Percentiles rank a stretch among this genome's conserved stretches.
Evolutionary conservation across 1,284 basidiomycete genomes (phyloP).

Genomic region (Takashimella tepidaria): DNA sequence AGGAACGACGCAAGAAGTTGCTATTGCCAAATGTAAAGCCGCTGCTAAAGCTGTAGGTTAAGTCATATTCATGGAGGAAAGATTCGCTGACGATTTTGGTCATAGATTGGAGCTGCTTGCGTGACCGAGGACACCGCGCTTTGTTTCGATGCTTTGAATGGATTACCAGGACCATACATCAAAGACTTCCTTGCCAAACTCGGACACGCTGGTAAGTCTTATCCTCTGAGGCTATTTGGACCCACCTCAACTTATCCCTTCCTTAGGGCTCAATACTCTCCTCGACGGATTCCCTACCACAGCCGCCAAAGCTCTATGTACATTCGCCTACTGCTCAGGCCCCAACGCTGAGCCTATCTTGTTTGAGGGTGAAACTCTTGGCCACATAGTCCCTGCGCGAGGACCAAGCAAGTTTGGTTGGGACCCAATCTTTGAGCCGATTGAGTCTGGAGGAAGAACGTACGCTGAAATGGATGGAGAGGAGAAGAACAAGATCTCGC

Average conservation of each 20-base stretch:
- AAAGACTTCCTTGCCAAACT: slow-evolving; percentile 79
- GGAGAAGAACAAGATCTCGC: slow-evolving; percentile 84
- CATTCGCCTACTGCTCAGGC: slow-evolving; percentile 87
- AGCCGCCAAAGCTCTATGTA: slow-evolving; percentile 84
- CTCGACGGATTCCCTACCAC: slow-evolving; percentile 77
- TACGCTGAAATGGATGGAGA: slow-evolving; percentile 90
- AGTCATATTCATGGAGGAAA: neutral
- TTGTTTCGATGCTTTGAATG: slow-evolving; percentile 80
- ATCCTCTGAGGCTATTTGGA: neutral
- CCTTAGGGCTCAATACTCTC: slow-evolving; percentile 72
- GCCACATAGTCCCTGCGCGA: slow-evolving; percentile 77
- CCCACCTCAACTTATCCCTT: neutral
- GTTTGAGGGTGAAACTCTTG: slow-evolving; percentile 90
- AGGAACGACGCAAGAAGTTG: slow-evolving; percentile 86
- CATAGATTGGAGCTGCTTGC: slow-evolving; percentile 75
- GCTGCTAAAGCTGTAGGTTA: slow-evolving; percentile 70
- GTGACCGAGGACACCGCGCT: slow-evolving; percentile 97
- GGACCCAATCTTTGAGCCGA: slow-evolving; percentile 84
- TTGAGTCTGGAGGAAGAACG: slow-evolving; percentile 48
- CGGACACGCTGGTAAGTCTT: slow-evolving; percentile 63
- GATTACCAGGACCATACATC: slow-evolving; percentile 94
- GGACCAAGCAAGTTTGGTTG: slow-evolving; percentile 78
- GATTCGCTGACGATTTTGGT: neutral
- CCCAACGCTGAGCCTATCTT: slow-evolving; percentile 68
- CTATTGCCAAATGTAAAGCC: slow-evolving; percentile 75